A percentile compares a stretch with the other conserved stretches of the same genome.
phyloP scores from a whole-genome alignment of 345 rosid genomes.

The Clarkia xantiana region DNA sequence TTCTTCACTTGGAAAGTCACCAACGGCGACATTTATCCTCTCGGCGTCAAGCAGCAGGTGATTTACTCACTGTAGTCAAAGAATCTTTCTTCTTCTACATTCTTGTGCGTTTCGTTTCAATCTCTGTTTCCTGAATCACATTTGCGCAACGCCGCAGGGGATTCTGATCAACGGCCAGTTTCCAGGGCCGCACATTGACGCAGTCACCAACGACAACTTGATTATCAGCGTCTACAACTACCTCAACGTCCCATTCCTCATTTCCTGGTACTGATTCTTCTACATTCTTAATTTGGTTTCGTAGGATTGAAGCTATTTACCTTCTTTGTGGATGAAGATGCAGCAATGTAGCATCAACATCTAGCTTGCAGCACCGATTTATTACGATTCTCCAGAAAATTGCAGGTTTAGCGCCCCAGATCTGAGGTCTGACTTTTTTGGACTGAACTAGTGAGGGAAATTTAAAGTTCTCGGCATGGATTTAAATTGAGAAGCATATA shows the following conservation, averaged over 20 bases:
- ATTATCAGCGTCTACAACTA: slow-evolving; percentile 54
- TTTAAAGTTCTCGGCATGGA: too few relatives aligned
- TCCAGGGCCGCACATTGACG: slow-evolving; percentile 68
- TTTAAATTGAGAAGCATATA: too few relatives aligned
- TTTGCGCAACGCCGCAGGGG: slow-evolving; percentile 33
- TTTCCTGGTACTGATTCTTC: slow-evolving; percentile 30
- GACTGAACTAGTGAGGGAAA: too few relatives aligned
- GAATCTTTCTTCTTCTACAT: not conserved
- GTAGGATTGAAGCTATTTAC: not conserved
- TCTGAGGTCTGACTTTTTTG: too few relatives aligned
- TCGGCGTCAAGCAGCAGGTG: slow-evolving; percentile 87
- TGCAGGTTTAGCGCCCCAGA: too few relatives aligned
- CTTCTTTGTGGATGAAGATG: too few relatives aligned
- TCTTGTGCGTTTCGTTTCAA: not conserved
- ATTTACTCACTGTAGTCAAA: not conserved
- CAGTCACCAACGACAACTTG: slow-evolving; percentile 48
- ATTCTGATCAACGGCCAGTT: slow-evolving; percentile 65
- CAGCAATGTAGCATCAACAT: too few relatives aligned
- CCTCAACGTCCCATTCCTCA: slow-evolving; percentile 49
- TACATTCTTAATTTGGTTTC: not conserved
- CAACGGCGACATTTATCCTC: slow-evolving; percentile 81
- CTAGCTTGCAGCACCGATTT: too few relatives aligned
- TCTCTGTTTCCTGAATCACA: not conserved
- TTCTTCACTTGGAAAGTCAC: slow-evolving; percentile 78
- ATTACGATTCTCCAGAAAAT: too few relatives aligned